Evolutionary conservation across 2,329 filamentous ascomycete species (phyloP).

Genomic region (Zasmidium citrigriseum): DNA sequence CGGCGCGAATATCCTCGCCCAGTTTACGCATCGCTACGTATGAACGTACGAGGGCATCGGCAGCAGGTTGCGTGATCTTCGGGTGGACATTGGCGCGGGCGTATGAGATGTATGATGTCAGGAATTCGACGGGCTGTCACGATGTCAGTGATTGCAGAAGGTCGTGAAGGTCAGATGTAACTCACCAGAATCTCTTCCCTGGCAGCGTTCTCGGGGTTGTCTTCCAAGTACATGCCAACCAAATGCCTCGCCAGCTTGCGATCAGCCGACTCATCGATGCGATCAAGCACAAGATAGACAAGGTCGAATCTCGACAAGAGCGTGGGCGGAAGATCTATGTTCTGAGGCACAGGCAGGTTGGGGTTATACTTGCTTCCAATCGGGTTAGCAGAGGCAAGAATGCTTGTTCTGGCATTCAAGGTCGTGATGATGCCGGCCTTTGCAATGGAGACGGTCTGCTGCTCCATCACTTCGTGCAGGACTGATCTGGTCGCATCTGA

Average conservation of each 20-base stretch:
- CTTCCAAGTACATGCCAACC: slow-evolving; percentile 94
- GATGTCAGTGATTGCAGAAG: slow-evolving; percentile 12
- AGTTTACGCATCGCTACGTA: slow-evolving; percentile 96
- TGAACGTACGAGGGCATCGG: slow-evolving; percentile 77
- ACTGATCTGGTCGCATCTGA: slow-evolving; percentile 72
- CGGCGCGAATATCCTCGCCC: slow-evolving; percentile 68
- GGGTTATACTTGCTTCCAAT: slow-evolving; percentile 98
- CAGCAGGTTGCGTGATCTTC: slow-evolving; percentile 74
- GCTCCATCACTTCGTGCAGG: slow-evolving; percentile 79
- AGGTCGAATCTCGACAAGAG: slow-evolving; percentile 94
- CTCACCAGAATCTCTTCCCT: slow-evolving; percentile 78
- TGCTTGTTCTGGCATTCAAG: slow-evolving; percentile 90
- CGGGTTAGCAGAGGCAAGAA: slow-evolving; percentile 94
- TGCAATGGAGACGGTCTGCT: slow-evolving; percentile 76
- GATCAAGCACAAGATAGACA: slow-evolving; percentile 94
- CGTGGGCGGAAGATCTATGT: slow-evolving; percentile 95
- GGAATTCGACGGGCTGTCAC: slow-evolving; percentile 80
- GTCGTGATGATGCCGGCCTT: slow-evolving; percentile 83
- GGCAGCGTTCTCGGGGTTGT: slow-evolving; percentile 83
- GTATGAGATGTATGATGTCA: slow-evolving; percentile 96
- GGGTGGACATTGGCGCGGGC: slow-evolving; percentile 86
- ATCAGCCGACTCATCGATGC: slow-evolving; percentile 86
- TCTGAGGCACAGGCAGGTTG: slow-evolving; percentile 91
- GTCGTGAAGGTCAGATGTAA: slow-evolving; percentile 21
- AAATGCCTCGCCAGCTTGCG: slow-evolving; percentile 88